Base-by-base conservation (phyloP, 768 basidiomycete species). In the Russula virescens region DNA sequence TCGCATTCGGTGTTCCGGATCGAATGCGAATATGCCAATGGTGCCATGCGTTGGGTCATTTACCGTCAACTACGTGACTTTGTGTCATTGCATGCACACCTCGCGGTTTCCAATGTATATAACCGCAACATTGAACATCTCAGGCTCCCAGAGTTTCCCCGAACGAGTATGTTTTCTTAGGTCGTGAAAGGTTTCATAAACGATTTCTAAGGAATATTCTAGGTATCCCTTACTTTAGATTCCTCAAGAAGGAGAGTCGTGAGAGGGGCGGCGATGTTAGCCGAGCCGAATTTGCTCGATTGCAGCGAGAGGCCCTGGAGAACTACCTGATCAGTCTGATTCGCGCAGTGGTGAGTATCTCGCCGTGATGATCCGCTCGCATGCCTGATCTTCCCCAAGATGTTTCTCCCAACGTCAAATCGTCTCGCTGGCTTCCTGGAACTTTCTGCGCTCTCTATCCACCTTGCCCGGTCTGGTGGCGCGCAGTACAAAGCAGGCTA, bases 21-120 rank as follows among this genome's bases (percentile, higher is more conserved):
- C 67, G 93, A 95, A 73, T 98, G 94, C 72, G 91, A 97, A 73
- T 98, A 99, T 72, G 96, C 93, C 0, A 94, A 96, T 66, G 93
- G 93, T 23, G 87, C 88, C 14, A 85, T 82, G 70, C 79, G 94
- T 73, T 99, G 97, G 96, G 95, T 97, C 31, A 81, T 93, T n/a
- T 94, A 94, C 74, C 87, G 96, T 56, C 88, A 95, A 74, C 80
- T 97, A 58, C 86, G 91, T 64, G 96, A 98, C 72, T 97, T 99
- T 70, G 58, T 96, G 50, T 88, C 88, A 26, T 75, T 99, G 25
- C 95, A 98, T 72, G 81, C 88, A 0, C 94, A 98, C 72, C 97
- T 96, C 72, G 78, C 87, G 1, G 77, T 97, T 21, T 88, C 92
- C 10, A 95, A 94, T 67, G 85, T 86, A 5, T 87, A 91, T 61